Percentiles rank a stretch among this genome's conserved stretches.
phyloP scores from a whole-genome alignment of 2,329 filamentous ascomycete genomes.

The Aspergillus niger region DNA sequence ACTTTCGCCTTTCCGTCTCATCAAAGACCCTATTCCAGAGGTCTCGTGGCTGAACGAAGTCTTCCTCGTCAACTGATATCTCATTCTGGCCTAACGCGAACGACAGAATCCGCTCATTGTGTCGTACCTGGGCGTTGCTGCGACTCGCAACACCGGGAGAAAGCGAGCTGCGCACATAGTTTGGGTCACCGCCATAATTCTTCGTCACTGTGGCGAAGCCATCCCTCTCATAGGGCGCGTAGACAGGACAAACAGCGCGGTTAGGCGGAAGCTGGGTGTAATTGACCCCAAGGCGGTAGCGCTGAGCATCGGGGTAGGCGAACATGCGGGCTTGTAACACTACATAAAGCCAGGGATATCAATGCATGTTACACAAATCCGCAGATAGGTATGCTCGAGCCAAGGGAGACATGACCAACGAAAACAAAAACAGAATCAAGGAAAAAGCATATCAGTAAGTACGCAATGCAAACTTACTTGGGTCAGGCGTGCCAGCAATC shows the following conservation, averaged over 20 bases:
- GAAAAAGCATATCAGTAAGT: too few relatives aligned
- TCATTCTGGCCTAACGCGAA: slow-evolving; percentile 27
- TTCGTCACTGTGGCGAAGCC: slow-evolving; percentile 41
- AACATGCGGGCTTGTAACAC: neutral
- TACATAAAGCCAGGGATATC: neutral
- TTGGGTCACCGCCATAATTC: slow-evolving; percentile 63
- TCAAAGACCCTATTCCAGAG: slow-evolving; percentile 33
- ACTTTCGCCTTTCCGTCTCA: slow-evolving; percentile 22
- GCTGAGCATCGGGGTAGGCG: slow-evolving; percentile 27
- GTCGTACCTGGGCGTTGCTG: slow-evolving; percentile 20
- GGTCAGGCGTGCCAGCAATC: neutral
- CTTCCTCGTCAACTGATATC: slow-evolving; percentile 28
- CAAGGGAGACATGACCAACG: too few relatives aligned
- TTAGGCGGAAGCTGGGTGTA: neutral
- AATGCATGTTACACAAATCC: neutral
- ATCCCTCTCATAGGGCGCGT: slow-evolving; percentile 56
- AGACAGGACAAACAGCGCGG: slow-evolving; percentile 36
- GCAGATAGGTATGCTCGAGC: too few relatives aligned
- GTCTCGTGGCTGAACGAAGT: slow-evolving; percentile 33
- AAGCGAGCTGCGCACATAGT: slow-evolving; percentile 48
- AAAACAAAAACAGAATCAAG: too few relatives aligned
- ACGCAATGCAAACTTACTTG: neutral
- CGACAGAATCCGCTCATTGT: slow-evolving; percentile 23
- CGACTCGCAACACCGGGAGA: slow-evolving; percentile 20
- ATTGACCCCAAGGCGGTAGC: neutral